Evolutionary conservation across 192 early-diverging fungal species (phyloP).

Genomic region (Irineochytrium annulatum): DNA sequence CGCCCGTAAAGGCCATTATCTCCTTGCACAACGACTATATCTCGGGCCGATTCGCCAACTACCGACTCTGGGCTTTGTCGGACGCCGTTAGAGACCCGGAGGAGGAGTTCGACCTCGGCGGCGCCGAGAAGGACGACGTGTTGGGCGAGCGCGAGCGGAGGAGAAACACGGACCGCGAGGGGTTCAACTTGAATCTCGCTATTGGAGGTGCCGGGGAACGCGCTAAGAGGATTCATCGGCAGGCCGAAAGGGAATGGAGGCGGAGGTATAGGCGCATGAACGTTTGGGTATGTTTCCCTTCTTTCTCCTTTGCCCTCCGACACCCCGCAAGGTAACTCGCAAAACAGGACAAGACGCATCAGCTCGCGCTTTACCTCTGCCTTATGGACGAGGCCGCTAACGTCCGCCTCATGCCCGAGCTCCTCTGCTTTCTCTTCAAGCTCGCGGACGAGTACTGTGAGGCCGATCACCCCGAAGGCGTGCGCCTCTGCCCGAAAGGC

Average conservation of each 20-base stretch:
- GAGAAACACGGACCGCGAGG: too few species aligned
- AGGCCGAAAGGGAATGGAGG: not conserved
- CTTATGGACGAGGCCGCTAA: conserved; percentile 66
- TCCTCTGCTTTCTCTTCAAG: conserved; percentile 78
- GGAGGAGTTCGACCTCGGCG: too few species aligned
- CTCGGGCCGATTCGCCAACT: conserved; percentile 4
- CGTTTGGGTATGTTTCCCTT: not conserved
- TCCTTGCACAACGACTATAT: conserved; percentile 12
- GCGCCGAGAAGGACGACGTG: too few species aligned
- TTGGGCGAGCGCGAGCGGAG: too few species aligned
- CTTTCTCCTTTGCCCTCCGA: too few species aligned
- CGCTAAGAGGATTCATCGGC: too few species aligned
- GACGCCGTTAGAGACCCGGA: conserved; percentile 1
- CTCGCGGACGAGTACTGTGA: conserved; percentile 52
- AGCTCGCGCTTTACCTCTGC: not conserved
- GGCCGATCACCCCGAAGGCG: not conserved
- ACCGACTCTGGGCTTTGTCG: conserved; percentile 5
- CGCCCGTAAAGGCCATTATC: not conserved
- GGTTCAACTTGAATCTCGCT: too few species aligned
- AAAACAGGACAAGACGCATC: conserved; percentile 1
- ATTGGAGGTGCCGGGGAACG: too few species aligned
- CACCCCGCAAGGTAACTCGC: too few species aligned
- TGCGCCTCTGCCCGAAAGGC: conserved; percentile 36
- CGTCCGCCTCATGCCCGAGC: conserved; percentile 58
- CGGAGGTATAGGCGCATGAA: conserved; percentile 1